Evolutionary conservation across 2,329 filamentous ascomycete genomes (phyloP).

Genomic region (Diaporthe aspalathi): DNA sequence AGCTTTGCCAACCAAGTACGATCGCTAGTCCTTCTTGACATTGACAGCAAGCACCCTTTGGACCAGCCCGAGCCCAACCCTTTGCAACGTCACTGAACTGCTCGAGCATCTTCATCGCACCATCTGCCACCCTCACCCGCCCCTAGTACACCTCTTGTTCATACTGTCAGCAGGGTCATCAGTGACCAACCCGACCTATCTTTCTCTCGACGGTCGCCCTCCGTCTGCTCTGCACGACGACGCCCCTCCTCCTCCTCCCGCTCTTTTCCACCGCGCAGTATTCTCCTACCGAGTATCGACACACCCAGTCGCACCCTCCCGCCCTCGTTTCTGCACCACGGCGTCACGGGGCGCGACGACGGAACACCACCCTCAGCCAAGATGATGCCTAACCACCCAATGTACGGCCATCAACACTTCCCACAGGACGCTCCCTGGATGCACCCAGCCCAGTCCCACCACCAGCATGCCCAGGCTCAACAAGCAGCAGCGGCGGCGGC

Average conservation of each 20-base stretch:
- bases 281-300: slow-evolving; percentile 13
- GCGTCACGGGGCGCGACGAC: slow-evolving; percentile 35
- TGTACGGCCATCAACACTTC: slow-evolving; percentile 77
- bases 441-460: slow-evolving; percentile 70
- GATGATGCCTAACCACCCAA: slow-evolving; percentile 73
- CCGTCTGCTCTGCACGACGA: slow-evolving; percentile 1
- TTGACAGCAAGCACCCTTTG: slow-evolving; percentile 7
- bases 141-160: neutral
- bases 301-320: neutral
- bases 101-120: neutral
- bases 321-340: slow-evolving; percentile 23
- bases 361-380: slow-evolving; percentile 44
- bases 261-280: slow-evolving; percentile 20
- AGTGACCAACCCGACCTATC: neutral
- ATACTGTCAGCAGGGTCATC: neutral
- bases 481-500: slow-evolving; percentile 62
- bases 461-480: slow-evolving; percentile 63
- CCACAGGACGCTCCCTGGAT: slow-evolving; percentile 75
- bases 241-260: slow-evolving; percentile 3
- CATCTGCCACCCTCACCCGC: neutral
- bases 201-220: neutral
- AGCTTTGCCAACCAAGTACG: no score
- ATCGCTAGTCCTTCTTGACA: no score
- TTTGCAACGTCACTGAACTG: neutral
- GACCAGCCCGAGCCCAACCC: neutral